Conservation (phyloP, 352 stramenopile species). For the Globisporangium radiosum region DNA sequence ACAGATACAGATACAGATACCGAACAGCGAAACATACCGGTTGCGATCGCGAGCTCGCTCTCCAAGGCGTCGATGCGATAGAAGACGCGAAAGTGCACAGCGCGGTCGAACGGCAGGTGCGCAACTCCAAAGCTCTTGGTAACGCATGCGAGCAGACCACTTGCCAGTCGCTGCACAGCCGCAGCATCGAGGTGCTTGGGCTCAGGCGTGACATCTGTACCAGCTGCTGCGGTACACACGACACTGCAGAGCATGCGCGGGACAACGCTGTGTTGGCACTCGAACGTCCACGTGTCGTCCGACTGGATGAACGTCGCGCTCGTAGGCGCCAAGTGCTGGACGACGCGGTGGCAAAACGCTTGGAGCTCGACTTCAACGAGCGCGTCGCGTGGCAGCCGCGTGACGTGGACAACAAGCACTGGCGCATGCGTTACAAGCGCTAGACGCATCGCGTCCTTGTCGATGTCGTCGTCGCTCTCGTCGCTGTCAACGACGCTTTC, state of each 20-base stretch:
- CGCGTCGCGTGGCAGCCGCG: slow-evolving; percentile 54
- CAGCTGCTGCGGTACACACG: slow-evolving; percentile 18
- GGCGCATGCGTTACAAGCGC: slow-evolving; percentile 41
- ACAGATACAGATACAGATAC: slow-evolving; percentile 1
- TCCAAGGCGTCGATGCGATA: slow-evolving; percentile 41
- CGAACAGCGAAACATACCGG: slow-evolving; percentile 12
- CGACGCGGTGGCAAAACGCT: slow-evolving; percentile 54
- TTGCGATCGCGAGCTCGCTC: slow-evolving; percentile 43
- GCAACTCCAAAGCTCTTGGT: slow-evolving; percentile 29
- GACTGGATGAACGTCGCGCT: slow-evolving; percentile 7
- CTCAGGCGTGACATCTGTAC: not conserved
- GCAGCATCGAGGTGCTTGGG: slow-evolving; percentile 13
- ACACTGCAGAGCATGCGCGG: slow-evolving; percentile 46
- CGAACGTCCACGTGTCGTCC: slow-evolving; percentile 8
- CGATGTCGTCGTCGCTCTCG: slow-evolving; percentile 68
- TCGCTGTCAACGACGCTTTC: slow-evolving; percentile 57
- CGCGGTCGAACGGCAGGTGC: slow-evolving; percentile 47
- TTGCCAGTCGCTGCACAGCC: slow-evolving; percentile 20
- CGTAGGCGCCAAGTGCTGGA: slow-evolving; percentile 41
- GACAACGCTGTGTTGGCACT: slow-evolving; percentile 29
- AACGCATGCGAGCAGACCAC: slow-evolving; percentile 10
- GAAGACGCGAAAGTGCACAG: slow-evolving; percentile 68
- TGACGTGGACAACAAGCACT: slow-evolving; percentile 60
- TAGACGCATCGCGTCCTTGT: slow-evolving; percentile 45
- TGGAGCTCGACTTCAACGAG: slow-evolving; percentile 76